These are phyloP conservation scores for Hydrangea macrophylla DNA, from an alignment of 148 eudicot genomes.

Conservation along the genomic window DNA sequence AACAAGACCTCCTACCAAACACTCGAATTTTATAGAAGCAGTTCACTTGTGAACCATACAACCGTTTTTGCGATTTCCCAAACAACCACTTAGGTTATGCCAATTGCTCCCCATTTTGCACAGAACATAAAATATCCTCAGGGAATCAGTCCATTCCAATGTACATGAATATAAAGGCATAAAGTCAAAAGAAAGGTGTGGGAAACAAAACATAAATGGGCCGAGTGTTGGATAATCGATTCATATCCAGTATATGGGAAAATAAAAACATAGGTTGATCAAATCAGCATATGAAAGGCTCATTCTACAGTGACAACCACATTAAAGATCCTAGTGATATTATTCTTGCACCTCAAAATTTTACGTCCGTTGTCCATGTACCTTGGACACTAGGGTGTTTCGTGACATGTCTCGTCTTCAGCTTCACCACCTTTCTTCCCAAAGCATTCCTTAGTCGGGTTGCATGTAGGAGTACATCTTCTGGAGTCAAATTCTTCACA, in stretches of 20 bases:
- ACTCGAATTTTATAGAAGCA: too few species aligned
- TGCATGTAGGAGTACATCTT: slow-evolving; percentile 64
- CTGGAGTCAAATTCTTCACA: slow-evolving; percentile 70
- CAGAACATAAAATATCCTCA: neutral
- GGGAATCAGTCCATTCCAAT: neutral
- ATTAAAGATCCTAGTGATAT: neutral
- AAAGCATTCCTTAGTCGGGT: slow-evolving; percentile 75
- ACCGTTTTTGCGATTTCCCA: too few species aligned
- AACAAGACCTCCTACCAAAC: too few species aligned
- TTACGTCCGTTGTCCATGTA: slow-evolving; percentile 69
- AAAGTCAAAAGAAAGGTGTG: too few species aligned
- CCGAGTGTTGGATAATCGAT: neutral
- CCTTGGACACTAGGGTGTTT: slow-evolving; percentile 92
- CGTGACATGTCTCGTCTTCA: slow-evolving; percentile 84
- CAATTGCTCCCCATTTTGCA: too few species aligned
- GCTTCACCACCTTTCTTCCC: slow-evolving; percentile 87
- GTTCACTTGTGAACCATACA: too few species aligned
- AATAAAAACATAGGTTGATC: neutral
- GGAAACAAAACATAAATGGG: too few species aligned
- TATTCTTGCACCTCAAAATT: slow-evolving; percentile 34
- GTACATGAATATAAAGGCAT: too few species aligned
- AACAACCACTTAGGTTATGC: too few species aligned
- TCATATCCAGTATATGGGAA: neutral
- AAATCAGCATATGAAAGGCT: neutral
- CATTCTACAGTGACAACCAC: neutral